phyloP scores from a whole-genome alignment of 495 filamentous ascomycete species.

The Penicillium cinerascens region DNA sequence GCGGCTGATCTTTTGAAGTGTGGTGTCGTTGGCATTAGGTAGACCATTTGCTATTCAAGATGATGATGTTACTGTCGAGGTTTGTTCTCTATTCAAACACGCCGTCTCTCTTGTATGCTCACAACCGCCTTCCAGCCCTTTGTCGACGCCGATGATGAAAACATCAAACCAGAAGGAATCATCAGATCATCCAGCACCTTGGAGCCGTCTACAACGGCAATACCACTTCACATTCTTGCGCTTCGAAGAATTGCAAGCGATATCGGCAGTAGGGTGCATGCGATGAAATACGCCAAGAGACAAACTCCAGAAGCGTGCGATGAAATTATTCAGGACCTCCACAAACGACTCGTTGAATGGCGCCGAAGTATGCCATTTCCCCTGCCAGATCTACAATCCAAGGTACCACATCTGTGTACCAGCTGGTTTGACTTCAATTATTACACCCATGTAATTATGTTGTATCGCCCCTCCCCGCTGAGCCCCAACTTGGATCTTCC shows the following conservation, averaged over 20 bases:
- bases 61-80: conserved; percentile 36
- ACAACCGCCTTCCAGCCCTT: conserved; percentile 25
- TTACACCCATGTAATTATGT: conserved; percentile 35
- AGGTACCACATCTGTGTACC: conserved; percentile 35
- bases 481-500: conserved; percentile 26
- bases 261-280: conserved; percentile 29
- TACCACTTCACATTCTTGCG: conserved; percentile 36
- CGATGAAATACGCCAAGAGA: conserved; percentile 7
- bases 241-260: conserved; percentile 36
- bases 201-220: conserved; percentile 33
- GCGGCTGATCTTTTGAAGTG: conserved; percentile 12
- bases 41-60: conserved; percentile 40
- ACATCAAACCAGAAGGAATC: conserved; percentile 26
- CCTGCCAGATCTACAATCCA: conserved; percentile 30
- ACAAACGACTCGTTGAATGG: conserved; percentile 35
- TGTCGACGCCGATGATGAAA: conserved; percentile 31
- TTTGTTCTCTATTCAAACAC: not conserved
- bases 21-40: conserved; percentile 38
- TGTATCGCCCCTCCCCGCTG: conserved; percentile 36
- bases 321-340: conserved; percentile 25
- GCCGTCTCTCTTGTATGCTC: not conserved
- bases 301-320: conserved; percentile 20
- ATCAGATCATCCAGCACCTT: conserved; percentile 8
- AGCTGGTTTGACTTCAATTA: conserved; percentile 44
- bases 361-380: conserved; percentile 41